Evolutionary conservation across 495 filamentous ascomycete genomes (phyloP).

Genomic region (Aspergillus asperescens): DNA sequence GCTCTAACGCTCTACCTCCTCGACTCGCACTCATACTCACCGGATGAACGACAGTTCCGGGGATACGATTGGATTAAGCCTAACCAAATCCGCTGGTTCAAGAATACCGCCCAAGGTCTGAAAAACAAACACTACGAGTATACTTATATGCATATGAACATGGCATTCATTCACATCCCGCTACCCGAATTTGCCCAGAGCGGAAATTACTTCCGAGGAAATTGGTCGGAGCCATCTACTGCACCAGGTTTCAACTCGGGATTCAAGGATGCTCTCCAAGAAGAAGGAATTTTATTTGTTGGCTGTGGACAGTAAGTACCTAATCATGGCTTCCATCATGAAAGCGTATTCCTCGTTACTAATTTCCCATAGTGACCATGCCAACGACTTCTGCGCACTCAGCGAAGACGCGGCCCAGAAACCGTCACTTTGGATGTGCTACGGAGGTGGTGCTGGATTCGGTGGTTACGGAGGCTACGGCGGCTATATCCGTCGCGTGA

Average conservation of each 20-base stretch:
- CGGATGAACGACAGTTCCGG: conserved; percentile 74
- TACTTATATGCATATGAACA: conserved; percentile 85
- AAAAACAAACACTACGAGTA: conserved; percentile 72
- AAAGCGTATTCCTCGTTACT: background rate
- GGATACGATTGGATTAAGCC: conserved; percentile 97
- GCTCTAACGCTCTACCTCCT: conserved; percentile 90
- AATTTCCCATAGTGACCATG: conserved; percentile 65
- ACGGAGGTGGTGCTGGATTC: conserved; percentile 82
- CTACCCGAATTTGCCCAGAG: conserved; percentile 73
- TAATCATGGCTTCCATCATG: background rate
- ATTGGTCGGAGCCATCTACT: conserved; percentile 70
- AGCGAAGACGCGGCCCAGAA: conserved; percentile 41
- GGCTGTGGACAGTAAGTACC: conserved; percentile 79
- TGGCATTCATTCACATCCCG: conserved; percentile 97
- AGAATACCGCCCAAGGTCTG: conserved; percentile 61
- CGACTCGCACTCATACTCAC: conserved; percentile 88
- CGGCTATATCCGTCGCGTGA: conserved; percentile 74
- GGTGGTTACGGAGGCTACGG: conserved; percentile 91
- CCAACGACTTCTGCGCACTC: conserved; percentile 90
- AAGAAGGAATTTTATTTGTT: conserved; percentile 78
- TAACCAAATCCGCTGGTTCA: conserved; percentile 92
- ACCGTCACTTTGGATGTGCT: conserved; percentile 95
- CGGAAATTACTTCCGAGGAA: conserved; percentile 52
- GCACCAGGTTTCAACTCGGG: conserved; percentile 83
- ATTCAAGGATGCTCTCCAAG: conserved; percentile 79